Percentiles rank a stretch among this genome's conserved stretches.
Conservation (phyloP, 2,329 filamentous ascomycete genomes). For the Paecilomyces formosus region DNA sequence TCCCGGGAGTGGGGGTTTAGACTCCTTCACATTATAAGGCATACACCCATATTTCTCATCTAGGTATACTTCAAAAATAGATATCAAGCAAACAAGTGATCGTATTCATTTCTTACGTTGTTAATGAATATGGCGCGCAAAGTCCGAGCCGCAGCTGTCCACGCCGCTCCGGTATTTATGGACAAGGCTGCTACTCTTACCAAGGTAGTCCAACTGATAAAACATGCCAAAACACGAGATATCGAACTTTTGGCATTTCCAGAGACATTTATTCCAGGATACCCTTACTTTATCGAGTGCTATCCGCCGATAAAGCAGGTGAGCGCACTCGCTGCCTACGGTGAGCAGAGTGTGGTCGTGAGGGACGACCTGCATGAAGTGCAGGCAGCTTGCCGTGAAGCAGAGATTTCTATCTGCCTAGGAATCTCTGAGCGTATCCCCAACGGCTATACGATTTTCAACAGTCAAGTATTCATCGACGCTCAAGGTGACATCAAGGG, state of each 20-base stretch:
- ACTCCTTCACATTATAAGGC: too few relatives aligned
- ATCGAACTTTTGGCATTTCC: conserved; percentile 28
- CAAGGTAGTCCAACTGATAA: conserved; percentile 25
- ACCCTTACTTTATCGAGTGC: conserved; percentile 30
- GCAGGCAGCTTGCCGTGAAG: conserved; percentile 23
- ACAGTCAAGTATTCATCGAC: conserved; percentile 28
- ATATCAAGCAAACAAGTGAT: too few relatives aligned
- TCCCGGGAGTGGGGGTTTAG: too few relatives aligned
- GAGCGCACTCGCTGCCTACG: conserved; percentile 22
- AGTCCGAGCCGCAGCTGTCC: conserved; percentile 28
- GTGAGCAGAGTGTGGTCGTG: conserved; percentile 28
- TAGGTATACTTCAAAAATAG: too few relatives aligned
- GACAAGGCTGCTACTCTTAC: conserved; percentile 26
- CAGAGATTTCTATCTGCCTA: conserved; percentile 23
- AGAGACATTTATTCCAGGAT: conserved; percentile 30
- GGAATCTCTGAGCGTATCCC: conserved; percentile 27
- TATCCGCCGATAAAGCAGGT: conserved; percentile 28
- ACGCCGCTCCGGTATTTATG: conserved; percentile 31
- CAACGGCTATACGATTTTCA: conserved; percentile 26
- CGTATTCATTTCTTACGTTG: neutral
- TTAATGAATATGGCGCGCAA: conserved; percentile 7
- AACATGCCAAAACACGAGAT: conserved; percentile 21
- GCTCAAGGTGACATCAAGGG: conserved; percentile 24
- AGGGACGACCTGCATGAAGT: conserved; percentile 23
- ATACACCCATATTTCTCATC: too few relatives aligned